Base-by-base conservation (phyloP, 2,329 filamentous ascomycete genomes). In the Aspergillus brunneoviolaceus region DNA sequence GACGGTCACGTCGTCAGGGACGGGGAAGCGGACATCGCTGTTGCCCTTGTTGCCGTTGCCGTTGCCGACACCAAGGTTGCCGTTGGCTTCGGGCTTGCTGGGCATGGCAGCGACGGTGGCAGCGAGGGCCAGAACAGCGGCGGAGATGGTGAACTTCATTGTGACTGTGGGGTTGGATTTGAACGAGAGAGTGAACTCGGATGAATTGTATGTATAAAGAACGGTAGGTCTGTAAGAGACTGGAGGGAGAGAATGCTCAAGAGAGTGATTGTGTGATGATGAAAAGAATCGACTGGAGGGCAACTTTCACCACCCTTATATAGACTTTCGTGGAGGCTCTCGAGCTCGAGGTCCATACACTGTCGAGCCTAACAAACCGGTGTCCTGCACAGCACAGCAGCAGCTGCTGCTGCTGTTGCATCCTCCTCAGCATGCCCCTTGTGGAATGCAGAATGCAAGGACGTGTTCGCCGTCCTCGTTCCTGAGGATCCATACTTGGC, bases 131-230 rank as follows among this genome's bases (percentile, higher is more conserved):
- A 74, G 70, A 58, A 75, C 64, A 65, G 68, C 63, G 62, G 73
- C 62, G 64, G 69, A 63, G 59, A 74, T 58, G 62, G 71, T 65
- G 69, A 76, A 75, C 69, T 76, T 69, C 74, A 76, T 76, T 75
- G 65, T 75, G 72, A 68, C 59, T 59, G 70, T 71, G 66, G 66
- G 60, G 59, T 72, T 69, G 71, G 67, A 59, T 59, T 66, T 70
- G 63, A 70, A 70, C 61, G 69, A 69, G 67, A 67, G 67, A 63
- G 58, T n/a, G 25, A 51, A 58, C 59, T 60, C 60, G 55, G 54
- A 62, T 55, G 14, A 45, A 14, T 51, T 50, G 45, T 25, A 61
- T 49, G 48, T 35, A 49, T 45, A 45, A 42, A 51, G 53, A 58
- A 49, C 10, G 59, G 29, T 39, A 35, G 53, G 27, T 48, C 42